Conservation (phyloP, 2,329 filamentous ascomycete species). For the Berkeleyomyces basicola region DNA sequence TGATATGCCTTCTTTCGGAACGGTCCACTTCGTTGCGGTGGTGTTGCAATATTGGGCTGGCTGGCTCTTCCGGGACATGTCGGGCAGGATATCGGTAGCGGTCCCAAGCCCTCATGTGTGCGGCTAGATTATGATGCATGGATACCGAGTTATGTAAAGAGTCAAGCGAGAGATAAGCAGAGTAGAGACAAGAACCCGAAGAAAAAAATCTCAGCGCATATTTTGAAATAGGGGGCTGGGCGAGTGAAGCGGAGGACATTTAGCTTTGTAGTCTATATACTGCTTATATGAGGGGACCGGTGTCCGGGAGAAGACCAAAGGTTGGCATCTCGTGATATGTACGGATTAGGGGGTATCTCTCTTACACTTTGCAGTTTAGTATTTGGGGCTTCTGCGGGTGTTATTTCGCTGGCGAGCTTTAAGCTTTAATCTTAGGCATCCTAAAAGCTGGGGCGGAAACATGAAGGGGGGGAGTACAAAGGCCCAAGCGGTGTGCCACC, state of each 20-base stretch:
- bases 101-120: background rate
- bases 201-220: too few relatives aligned
- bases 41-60: background rate
- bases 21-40: background rate
- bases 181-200: too few relatives aligned
- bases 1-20: background rate
- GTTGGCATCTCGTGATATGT: background rate
- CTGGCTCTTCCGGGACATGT: background rate
- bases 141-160: background rate
- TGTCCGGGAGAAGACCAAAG: too few relatives aligned
- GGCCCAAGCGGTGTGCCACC: background rate
- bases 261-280: too few relatives aligned
- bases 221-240: too few relatives aligned
- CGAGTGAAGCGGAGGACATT: too few relatives aligned
- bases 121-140: background rate
- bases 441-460: background rate
- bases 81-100: background rate
- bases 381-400: background rate
- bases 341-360: background rate
- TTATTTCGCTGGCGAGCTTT: background rate
- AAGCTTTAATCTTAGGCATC: background rate
- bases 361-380: background rate
- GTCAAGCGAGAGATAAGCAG: too few relatives aligned
- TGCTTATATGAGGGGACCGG: too few relatives aligned
- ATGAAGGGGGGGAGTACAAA: background rate